A percentile compares a stretch with the other conserved stretches of the same genome.
Conservation (phyloP, 2,329 filamentous ascomycete species). For the Colletotrichum chrysophilum region DNA sequence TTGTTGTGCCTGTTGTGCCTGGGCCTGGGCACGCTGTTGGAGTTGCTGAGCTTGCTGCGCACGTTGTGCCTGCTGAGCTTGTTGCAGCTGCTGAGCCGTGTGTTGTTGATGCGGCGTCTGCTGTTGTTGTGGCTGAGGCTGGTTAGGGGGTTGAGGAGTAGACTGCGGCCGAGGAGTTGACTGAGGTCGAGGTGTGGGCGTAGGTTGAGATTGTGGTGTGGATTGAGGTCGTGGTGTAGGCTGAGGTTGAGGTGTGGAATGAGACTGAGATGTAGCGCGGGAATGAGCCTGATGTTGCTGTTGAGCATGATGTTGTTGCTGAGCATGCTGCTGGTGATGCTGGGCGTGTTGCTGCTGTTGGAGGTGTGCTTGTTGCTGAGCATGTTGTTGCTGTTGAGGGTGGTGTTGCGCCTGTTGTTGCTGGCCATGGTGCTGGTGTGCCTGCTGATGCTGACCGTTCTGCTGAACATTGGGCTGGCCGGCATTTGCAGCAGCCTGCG, state of each 20-base stretch:
- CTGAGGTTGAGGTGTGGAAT: constrained; percentile 3
- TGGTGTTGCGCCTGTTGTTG: constrained; percentile 22
- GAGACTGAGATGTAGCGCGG: constrained; percentile 1
- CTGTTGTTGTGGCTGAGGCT: constrained; percentile 49
- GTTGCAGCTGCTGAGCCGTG: constrained; percentile 1
- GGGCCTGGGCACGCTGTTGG: constrained; percentile 5
- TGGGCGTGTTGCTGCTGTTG: constrained; percentile 20
- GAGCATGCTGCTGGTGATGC: constrained; percentile 11
- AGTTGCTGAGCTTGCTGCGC: constrained; percentile 26
- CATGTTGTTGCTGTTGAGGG: constrained; percentile 4
- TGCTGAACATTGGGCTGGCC: constrained; percentile 25
- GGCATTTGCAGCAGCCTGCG: constrained; percentile 32
- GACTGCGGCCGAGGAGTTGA: background rate
- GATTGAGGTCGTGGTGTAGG: constrained; percentile 10
- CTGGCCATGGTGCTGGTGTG: constrained; percentile 21
- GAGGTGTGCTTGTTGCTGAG: background rate
- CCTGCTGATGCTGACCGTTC: constrained; percentile 18
- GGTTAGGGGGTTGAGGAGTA: constrained; percentile 47
- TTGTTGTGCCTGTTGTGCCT: constrained; percentile 33
- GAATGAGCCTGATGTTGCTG: constrained; percentile 3
- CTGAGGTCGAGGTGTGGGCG: constrained; percentile 2
- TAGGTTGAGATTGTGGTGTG: constrained; percentile 2
- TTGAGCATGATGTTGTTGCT: background rate
- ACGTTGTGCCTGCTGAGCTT: constrained; percentile 26
- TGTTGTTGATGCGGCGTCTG: background rate